Percentiles rank a stretch among this genome's conserved stretches.
These are phyloP conservation scores for Komagataella populi DNA, from an alignment of 805 yeast species.

Conservation along the genomic window DNA sequence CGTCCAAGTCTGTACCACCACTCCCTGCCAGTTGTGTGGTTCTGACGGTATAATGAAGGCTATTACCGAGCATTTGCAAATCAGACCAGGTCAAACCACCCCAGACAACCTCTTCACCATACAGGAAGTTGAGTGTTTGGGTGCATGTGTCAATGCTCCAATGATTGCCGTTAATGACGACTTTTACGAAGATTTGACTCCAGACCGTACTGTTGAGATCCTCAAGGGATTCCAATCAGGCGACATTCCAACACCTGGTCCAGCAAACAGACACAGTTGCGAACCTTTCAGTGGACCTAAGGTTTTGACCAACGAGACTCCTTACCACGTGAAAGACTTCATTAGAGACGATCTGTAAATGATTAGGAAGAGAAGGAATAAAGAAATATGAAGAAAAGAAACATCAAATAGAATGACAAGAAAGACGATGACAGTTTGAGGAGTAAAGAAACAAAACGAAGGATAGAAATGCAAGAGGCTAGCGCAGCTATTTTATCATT, in stretches of 20 bases:
- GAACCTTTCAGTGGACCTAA: slow-evolving; percentile 68
- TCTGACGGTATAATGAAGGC: slow-evolving; percentile 71
- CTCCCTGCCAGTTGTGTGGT: slow-evolving; percentile 80
- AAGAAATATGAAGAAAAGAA: not conserved
- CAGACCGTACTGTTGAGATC: slow-evolving; percentile 45
- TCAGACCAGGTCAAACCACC: slow-evolving; percentile 71
- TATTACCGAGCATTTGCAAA: slow-evolving; percentile 40
- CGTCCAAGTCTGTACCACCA: slow-evolving; percentile 78
- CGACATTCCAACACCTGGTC: slow-evolving; percentile 50
- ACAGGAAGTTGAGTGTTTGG: slow-evolving; percentile 83
- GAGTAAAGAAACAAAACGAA: not conserved
- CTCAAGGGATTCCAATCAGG: slow-evolving; percentile 55
- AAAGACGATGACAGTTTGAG: not conserved
- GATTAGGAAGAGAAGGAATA: not conserved
- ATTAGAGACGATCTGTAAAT: slow-evolving; percentile 54
- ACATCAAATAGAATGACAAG: not conserved
- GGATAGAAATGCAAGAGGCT: not conserved
- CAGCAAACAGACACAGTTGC: slow-evolving; percentile 57
- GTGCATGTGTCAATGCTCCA: slow-evolving; percentile 88
- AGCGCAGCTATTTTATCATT: not conserved
- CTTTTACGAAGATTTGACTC: slow-evolving; percentile 69
- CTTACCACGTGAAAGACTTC: slow-evolving; percentile 53
- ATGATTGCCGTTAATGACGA: slow-evolving; percentile 80
- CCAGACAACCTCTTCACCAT: slow-evolving; percentile 63
- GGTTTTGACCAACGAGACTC: slow-evolving; percentile 44